phyloP scores from a whole-genome alignment of 805 yeast genomes.

The Sungouiozyma ichnusensis region DNA sequence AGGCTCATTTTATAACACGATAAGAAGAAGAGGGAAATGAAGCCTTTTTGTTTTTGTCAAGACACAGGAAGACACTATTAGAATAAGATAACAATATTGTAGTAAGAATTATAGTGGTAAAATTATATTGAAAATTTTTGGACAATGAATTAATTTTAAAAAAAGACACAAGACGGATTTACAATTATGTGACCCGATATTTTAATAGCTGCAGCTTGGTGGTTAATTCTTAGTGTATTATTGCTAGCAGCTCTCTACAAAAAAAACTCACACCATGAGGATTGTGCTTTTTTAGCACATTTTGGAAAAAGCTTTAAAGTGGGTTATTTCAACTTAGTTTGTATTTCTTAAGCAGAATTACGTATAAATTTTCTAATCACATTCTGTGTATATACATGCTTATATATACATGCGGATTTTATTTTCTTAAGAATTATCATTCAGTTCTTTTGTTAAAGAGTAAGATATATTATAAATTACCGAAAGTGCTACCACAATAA shows the following conservation, averaged over 20 bases:
- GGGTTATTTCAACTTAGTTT: background rate
- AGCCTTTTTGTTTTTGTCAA: background rate
- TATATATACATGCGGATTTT: background rate
- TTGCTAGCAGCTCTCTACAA: too few relatives aligned
- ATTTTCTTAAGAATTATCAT: too few relatives aligned
- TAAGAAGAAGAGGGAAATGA: too few relatives aligned
- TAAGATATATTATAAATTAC: too few relatives aligned
- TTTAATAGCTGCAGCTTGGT: background rate
- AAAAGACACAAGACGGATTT: background rate
- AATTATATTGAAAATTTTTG: too few relatives aligned
- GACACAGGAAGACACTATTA: too few relatives aligned
- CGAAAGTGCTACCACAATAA: too few relatives aligned
- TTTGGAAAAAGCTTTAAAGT: background rate
- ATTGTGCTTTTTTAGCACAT: background rate
- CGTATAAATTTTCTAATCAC: background rate
- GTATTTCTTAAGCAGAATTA: background rate
- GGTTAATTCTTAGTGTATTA: background rate
- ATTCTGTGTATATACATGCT: background rate
- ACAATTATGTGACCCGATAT: background rate
- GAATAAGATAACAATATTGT: too few relatives aligned
- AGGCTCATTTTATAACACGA: too few relatives aligned
- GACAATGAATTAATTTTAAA: too few relatives aligned
- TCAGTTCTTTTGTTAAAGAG: background rate
- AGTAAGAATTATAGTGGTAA: too few relatives aligned
- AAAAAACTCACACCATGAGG: too few relatives aligned